Evolutionary conservation across 2,329 filamentous ascomycete genomes (phyloP).

Genomic region (Fusarium pseudoanthophilum): DNA sequence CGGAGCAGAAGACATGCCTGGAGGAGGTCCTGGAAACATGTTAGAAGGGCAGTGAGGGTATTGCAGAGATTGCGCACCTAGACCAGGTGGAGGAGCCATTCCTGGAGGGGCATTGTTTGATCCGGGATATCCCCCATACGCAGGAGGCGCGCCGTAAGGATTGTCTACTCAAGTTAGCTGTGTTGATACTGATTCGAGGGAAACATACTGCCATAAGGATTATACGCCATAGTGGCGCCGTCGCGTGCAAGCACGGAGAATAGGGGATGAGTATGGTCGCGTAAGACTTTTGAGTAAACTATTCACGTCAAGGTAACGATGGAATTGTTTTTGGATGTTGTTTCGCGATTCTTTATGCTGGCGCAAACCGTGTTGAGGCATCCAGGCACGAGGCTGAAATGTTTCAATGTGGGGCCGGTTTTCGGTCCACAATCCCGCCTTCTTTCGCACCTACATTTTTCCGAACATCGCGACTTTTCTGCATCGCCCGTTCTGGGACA

Average conservation of each 20-base stretch:
- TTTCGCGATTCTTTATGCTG: conserved; percentile 17
- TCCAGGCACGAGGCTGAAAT: conserved; percentile 44
- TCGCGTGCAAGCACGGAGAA: conserved; percentile 15
- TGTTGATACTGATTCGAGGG: background rate
- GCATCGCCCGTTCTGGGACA: conserved; percentile 19
- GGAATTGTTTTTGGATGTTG: background rate
- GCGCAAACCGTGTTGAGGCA: conserved; percentile 36
- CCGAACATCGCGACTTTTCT: conserved; percentile 46
- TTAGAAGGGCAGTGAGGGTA: conserved; percentile 24
- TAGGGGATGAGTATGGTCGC: background rate
- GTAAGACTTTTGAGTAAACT: background rate
- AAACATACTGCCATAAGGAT: conserved; percentile 67
- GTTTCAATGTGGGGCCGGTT: conserved; percentile 38
- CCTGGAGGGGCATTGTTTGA: conserved; percentile 67
- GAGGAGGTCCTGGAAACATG: conserved; percentile 70
- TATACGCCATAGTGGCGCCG: conserved; percentile 63
- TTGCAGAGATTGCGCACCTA: conserved; percentile 68
- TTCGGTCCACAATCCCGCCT: conserved; percentile 29
- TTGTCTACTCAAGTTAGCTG: conserved; percentile 47
- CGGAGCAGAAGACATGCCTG: conserved; percentile 82
- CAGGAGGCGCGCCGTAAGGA: conserved; percentile 79
- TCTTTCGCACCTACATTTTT: conserved; percentile 47
- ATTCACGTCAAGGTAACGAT: background rate
- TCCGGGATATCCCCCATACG: conserved; percentile 76
- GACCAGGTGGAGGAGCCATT: conserved; percentile 82